Percentiles rank a stretch among this genome's conserved stretches.
phyloP scores from a whole-genome alignment of 495 filamentous ascomycete genomes.

The Podospora bellae-mahoneyi region DNA sequence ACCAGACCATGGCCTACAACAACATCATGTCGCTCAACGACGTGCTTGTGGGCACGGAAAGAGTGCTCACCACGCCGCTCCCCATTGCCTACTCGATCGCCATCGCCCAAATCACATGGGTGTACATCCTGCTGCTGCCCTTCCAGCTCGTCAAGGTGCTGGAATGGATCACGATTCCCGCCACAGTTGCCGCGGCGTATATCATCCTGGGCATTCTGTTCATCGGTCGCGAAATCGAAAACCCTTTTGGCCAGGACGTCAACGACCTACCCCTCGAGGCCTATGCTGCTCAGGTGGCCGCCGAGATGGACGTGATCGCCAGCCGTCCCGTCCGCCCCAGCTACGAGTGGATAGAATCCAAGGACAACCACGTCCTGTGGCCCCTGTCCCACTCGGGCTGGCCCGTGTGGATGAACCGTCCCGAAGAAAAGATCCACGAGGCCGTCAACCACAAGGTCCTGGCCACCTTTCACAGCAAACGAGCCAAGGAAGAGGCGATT shows the following conservation, averaged over 20 bases:
- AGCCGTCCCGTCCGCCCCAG: slow-evolving; percentile 53
- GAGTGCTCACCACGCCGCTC: slow-evolving; percentile 79
- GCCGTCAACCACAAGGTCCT: slow-evolving; percentile 40
- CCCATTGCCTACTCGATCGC: slow-evolving; percentile 83
- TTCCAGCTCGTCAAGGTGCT: slow-evolving; percentile 68
- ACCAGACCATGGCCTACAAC: slow-evolving; percentile 50
- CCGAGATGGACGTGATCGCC: slow-evolving; percentile 72
- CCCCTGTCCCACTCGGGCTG: slow-evolving; percentile 60
- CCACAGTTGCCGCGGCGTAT: slow-evolving; percentile 72
- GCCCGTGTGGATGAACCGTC: slow-evolving; percentile 58
- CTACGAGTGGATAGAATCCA: slow-evolving; percentile 54
- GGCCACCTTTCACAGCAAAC: slow-evolving; percentile 33
- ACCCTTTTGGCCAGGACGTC: slow-evolving; percentile 83
- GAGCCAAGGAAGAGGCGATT: slow-evolving; percentile 17
- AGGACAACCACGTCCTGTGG: slow-evolving; percentile 64
- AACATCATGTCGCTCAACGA: slow-evolving; percentile 64
- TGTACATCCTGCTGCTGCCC: slow-evolving; percentile 78
- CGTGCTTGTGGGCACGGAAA: slow-evolving; percentile 68
- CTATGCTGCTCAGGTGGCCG: slow-evolving; percentile 68
- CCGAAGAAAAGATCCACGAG: slow-evolving; percentile 45
- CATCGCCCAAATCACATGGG: slow-evolving; percentile 83
- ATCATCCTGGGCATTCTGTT: slow-evolving; percentile 87
- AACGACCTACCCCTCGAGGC: slow-evolving; percentile 80
- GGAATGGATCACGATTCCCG: slow-evolving; percentile 81
- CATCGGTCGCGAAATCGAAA: slow-evolving; percentile 83